Base-by-base conservation (phyloP, 768 basidiomycete species). In the Pleurotus sapidus region DNA sequence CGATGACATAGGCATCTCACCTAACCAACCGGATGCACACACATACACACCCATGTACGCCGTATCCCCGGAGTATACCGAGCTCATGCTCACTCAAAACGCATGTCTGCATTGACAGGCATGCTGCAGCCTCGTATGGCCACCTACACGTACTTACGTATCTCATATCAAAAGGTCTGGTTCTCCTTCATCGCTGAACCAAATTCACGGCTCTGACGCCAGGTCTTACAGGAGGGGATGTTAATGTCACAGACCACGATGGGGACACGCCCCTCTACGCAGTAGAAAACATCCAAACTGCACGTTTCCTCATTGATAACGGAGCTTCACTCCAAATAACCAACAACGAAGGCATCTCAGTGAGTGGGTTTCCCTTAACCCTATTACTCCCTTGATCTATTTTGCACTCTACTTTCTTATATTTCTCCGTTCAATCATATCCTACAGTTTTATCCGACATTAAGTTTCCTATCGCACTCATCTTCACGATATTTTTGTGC, bases 191-290 rank as follows among this genome's bases (percentile, higher is more conserved):
- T 45, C 53, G 54, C 14, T 57, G 39, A 11, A 34, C 48, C 46
- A 60, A 54, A 24, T 47, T 42, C 38, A 43, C 60, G 49, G 53
- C 57, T 59, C 37, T 40, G 55, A 49, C 38, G 50, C 59, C 17
- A 50, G 17, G 18, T 20, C 17, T 55, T 4, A 49, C 56, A 87
- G 94, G 94, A 14, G 95, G 94, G 50, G 82, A 95, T 67, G 89
- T 95, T 57, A 94, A 97, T 66, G 70, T 95, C 59, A 81, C 84
- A 1, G 95, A 97, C 67, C 78, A 77, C 53, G 95, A 97, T 66
- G 91, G 91, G 7, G 95, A 97, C 69, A 96, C 94, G 8, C 95
- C 95, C 8, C 75, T 97, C 15, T 96, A 91, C 76, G 91, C 91
- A 23, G 93, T 93, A 46, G 95, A 97, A 72, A 82, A 84, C 67